Base-by-base conservation (phyloP, 805 yeast species). In the Candida corydali region DNA sequence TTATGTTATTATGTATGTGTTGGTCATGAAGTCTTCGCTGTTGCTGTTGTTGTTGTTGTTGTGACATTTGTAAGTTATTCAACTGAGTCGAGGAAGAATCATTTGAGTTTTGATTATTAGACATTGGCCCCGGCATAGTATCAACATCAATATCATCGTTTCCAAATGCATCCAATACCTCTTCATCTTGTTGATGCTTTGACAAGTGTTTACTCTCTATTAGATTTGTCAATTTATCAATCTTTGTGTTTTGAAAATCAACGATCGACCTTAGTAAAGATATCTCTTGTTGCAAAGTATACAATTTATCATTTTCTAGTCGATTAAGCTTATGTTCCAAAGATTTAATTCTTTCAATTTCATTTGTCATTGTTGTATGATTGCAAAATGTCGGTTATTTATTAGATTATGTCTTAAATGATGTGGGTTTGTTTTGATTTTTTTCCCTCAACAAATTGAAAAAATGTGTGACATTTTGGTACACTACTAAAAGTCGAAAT, bases 181-280 rank as follows among this genome's bases (percentile, higher is more conserved):
- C 46, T 32, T 41, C 47, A 33, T 52, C 53, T 17, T 52, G 47
- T 30, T 52, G 54, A 27, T 54, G 52, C 45, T 57, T 57, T 33
- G 55, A 60, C 9, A 28, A 8, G 15, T 34, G 26, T 3, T 6
- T 15, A 5, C 17, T 20, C 10, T 34, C 32, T 27, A 61, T 45
- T 38, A 63, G 47, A 32, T 42, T 46, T 23, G 66, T 52, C 39
- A 66, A 50, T 46, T 66, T 65, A 32, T 65, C 70, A 32, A 66
- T 57, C 44, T 62, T 63, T 38, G 43, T 49, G 46, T 54, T 56
- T 42, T 65, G 71, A 43, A 56, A 62, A 17, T 63, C 69, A 11
- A 66, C 46, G 16, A 64, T 49, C 32, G 59, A 63, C 31, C 67
- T 55, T 19, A 66, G 45, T 39, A 58, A 62, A 16, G 55, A 54